phyloP scores from a whole-genome alignment of 106 monocot species.

The Dendrobium huoshanense region DNA sequence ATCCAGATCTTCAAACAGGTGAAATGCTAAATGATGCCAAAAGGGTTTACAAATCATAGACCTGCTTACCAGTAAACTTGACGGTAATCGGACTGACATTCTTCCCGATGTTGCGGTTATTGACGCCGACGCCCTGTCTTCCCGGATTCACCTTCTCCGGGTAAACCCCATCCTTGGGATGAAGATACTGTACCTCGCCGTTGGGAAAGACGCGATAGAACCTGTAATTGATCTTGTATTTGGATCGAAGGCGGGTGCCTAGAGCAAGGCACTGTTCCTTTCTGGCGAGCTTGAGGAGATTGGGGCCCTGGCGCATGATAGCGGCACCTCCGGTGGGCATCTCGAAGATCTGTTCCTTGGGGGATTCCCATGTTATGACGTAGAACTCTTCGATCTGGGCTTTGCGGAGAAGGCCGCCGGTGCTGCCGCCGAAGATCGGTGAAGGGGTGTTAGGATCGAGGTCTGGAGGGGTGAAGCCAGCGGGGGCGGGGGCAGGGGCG shows the following conservation, averaged over 20 bases:
- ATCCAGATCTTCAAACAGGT: not conserved
- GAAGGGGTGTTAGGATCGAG: constrained; percentile 92
- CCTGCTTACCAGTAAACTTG: constrained; percentile 93
- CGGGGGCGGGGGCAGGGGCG: constrained; percentile 34
- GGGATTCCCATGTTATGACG: constrained; percentile 91
- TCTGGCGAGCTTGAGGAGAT: constrained; percentile 86
- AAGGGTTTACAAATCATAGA: constrained; percentile 48
- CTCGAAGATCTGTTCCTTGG: constrained; percentile 94
- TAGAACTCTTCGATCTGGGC: constrained; percentile 97
- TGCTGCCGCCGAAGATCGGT: constrained; percentile 92
- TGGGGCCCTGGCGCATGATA: constrained; percentile 88
- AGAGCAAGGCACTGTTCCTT: constrained; percentile 97
- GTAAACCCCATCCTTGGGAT: constrained; percentile 95
- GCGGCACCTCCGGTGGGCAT: constrained; percentile 97
- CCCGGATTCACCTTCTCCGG: constrained; percentile 97
- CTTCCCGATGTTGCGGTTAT: constrained; percentile 81
- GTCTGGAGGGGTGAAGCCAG: constrained; percentile 80
- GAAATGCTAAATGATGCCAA: not conserved
- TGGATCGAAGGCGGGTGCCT: constrained; percentile 75
- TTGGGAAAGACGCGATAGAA: constrained; percentile 97
- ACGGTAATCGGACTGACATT: constrained; percentile 87
- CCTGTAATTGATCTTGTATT: constrained; percentile 99
- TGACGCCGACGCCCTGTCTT: constrained; percentile 70
- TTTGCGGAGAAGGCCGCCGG: constrained; percentile 88
- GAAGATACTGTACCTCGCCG: constrained; percentile 95